Percentiles rank a stretch among this genome's conserved stretches.
Evolutionary conservation across 305 asterid genomes (phyloP).

Genomic region (Euphrasia arctica): DNA sequence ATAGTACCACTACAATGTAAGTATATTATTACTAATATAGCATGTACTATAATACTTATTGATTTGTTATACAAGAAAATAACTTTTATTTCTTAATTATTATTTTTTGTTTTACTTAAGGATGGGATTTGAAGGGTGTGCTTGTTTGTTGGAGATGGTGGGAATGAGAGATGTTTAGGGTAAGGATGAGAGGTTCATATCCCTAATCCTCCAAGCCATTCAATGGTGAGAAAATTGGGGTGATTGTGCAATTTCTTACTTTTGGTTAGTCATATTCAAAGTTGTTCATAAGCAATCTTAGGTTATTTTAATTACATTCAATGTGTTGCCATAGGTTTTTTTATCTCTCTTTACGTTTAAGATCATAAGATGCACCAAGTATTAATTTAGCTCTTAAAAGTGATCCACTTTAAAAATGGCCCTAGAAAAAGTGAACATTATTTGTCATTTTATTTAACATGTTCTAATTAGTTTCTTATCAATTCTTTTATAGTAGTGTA

Average conservation of each 20-base stretch:
- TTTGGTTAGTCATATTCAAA: conserved; percentile 3
- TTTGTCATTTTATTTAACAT: too few relatives aligned
- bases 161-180: conserved; percentile 33
- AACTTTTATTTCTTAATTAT: neutral
- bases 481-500: too few relatives aligned
- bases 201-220: conserved; percentile 28
- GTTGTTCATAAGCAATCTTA: too few relatives aligned
- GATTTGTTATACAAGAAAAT: neutral
- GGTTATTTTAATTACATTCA: too few relatives aligned
- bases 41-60: neutral
- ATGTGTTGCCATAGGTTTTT: too few relatives aligned
- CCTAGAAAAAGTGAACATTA: too few relatives aligned
- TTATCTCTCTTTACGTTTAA: too few relatives aligned
- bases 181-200: conserved; percentile 33
- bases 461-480: too few relatives aligned
- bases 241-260: conserved; percentile 25
- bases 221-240: conserved; percentile 37
- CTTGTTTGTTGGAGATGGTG: conserved; percentile 38
- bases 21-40: neutral
- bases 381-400: too few relatives aligned
- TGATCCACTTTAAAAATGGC: too few relatives aligned
- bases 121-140: conserved; percentile 16
- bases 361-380: too few relatives aligned
- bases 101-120: neutral
- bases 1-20: neutral